Conservation (phyloP, 106 monocot genomes). For the Dendrobium officinale region DNA sequence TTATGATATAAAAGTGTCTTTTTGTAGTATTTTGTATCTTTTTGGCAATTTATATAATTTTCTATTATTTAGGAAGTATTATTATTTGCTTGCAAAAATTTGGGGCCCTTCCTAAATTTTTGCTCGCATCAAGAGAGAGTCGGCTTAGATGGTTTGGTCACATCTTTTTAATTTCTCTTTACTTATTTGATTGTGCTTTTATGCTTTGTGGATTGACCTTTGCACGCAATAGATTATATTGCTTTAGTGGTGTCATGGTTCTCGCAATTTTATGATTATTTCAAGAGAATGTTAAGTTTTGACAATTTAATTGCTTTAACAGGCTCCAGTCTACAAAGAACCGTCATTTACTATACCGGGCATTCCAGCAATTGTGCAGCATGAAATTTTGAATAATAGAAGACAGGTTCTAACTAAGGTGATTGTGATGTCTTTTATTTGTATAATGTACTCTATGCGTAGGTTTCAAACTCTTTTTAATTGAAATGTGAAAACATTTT, state of each 20-base stretch:
- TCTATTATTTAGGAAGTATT: too few species aligned
- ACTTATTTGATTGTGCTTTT: not conserved
- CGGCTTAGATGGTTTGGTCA: not conserved
- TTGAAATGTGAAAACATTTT: not conserved
- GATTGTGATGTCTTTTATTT: conserved; percentile 14
- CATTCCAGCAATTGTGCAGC: conserved; percentile 73
- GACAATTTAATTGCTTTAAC: conserved; percentile 10
- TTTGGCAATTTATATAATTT: too few species aligned
- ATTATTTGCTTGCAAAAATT: too few species aligned
- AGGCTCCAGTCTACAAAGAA: conserved; percentile 80
- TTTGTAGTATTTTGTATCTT: too few species aligned
- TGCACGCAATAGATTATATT: not conserved
- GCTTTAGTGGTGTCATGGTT: not conserved
- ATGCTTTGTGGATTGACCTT: not conserved
- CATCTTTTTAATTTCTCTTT: not conserved
- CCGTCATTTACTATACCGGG: conserved; percentile 74
- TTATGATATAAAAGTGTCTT: too few species aligned
- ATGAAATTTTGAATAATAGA: conserved; percentile 96
- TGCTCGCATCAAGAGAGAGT: too few species aligned
- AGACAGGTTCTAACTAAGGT: conserved; percentile 98
- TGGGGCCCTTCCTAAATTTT: too few species aligned
- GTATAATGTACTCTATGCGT: not conserved
- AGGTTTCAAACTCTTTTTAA: not conserved
- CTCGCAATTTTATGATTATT: not conserved
- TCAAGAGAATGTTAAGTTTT: not conserved